Conservation (phyloP, 2,329 filamentous ascomycete species). For the Epichloe brachyelytri region DNA sequence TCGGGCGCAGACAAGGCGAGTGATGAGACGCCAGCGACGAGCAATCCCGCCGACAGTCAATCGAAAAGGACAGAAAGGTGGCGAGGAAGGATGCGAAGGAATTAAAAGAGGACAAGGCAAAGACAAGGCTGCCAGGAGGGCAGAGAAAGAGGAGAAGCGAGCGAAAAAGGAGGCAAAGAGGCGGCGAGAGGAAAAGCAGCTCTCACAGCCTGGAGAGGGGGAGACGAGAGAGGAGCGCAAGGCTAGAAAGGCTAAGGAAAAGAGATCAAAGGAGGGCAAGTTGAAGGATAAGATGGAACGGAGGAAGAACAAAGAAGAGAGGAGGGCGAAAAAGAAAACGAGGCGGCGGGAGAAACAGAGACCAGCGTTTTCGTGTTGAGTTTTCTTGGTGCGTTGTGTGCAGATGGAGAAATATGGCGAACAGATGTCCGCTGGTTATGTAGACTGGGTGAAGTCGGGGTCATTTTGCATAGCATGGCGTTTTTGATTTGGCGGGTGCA, state of each 20-base stretch:
- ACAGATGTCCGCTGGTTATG: not conserved
- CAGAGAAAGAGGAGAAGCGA: not conserved
- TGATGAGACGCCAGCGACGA: conserved; percentile 16
- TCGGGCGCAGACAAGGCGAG: conserved; percentile 11
- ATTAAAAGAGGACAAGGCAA: conserved; percentile 11
- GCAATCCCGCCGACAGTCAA: conserved; percentile 16
- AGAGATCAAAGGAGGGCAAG: conserved; percentile 16
- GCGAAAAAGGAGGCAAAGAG: conserved; percentile 10
- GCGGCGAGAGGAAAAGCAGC: conserved; percentile 8
- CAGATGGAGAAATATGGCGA: not conserved
- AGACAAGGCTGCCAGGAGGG: too few relatives aligned
- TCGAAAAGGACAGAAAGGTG: not conserved
- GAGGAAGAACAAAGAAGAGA: conserved; percentile 26
- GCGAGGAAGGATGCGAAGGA: conserved; percentile 5
- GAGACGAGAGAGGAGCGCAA: conserved; percentile 31
- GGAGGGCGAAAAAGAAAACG: conserved; percentile 29
- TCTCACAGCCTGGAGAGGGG: not conserved
- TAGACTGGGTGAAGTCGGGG: not conserved
- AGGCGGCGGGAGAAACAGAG: conserved; percentile 25
- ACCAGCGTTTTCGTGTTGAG: conserved; percentile 9
- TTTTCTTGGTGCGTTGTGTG: too few relatives aligned
- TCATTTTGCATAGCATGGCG: conserved; percentile 6
- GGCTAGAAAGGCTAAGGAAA: conserved; percentile 22
- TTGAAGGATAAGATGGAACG: conserved; percentile 10
- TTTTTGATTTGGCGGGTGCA: not conserved